A percentile compares a stretch with the other conserved stretches of the same genome.
Conservation (phyloP, 805 yeast genomes). For the Candida broadrunensis region DNA sequence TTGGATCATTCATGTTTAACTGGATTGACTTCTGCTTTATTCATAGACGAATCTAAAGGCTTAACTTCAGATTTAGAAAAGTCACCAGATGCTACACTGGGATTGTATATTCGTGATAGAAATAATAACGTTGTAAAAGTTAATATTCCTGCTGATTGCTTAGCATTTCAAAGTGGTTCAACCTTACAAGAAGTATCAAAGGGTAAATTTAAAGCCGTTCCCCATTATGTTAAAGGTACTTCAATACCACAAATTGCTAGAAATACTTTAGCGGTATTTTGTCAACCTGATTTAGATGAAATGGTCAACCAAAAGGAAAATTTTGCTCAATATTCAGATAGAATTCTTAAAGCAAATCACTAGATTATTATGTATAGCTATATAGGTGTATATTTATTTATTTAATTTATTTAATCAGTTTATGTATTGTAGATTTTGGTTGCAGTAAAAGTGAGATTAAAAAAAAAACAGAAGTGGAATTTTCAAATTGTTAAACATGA, state of each 20-base stretch:
- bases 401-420: no score
- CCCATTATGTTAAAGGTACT: slow-evolving; percentile 53
- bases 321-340: slow-evolving; percentile 48
- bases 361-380: slow-evolving; percentile 7
- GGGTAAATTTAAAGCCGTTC: slow-evolving; percentile 53
- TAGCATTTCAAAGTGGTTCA: slow-evolving; percentile 62
- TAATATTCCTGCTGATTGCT: slow-evolving; percentile 50
- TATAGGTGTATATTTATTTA: not conserved
- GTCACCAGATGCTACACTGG: slow-evolving; percentile 45
- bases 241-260: slow-evolving; percentile 34
- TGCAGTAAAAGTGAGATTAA: no score
- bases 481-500: no score
- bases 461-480: no score
- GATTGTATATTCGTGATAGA: slow-evolving; percentile 50
- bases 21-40: slow-evolving; percentile 55
- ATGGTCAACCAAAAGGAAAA: slow-evolving; percentile 41
- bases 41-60: slow-evolving; percentile 36
- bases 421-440: no score
- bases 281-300: slow-evolving; percentile 57
- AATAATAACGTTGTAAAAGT: slow-evolving; percentile 45
- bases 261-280: slow-evolving; percentile 59
- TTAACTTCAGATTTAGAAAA: slow-evolving; percentile 18
- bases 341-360: slow-evolving; percentile 41
- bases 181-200: slow-evolving; percentile 50
- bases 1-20: slow-evolving; percentile 60